Base-by-base conservation (phyloP, 805 yeast species). In the Cyberlindnera nakhonratchasimensis region DNA sequence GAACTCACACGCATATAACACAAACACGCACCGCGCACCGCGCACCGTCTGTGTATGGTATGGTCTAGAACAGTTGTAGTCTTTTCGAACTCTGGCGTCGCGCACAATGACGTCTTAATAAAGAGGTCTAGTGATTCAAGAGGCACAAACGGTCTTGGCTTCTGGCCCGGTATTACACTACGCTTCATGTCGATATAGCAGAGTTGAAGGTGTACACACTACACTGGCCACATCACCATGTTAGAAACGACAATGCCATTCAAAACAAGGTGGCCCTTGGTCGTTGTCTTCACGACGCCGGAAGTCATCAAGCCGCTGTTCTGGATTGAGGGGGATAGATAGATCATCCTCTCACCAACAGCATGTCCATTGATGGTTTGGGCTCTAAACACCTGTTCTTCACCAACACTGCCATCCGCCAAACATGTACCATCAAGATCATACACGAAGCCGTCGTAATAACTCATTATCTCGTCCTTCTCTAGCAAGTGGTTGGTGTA, bases 401-500 rank as follows among this genome's bases (percentile, higher is more conserved):
- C 19, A 26, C 39, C 33, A 34, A 39, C 9, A 14, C 14, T 26
- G 29, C 50, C 52, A 18, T 40, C 46, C 8, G 37, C 17, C 5
- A 28, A 18, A 24, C 52, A 53, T 7, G 35, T 46, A 6, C 48
- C 53, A 13, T 29, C 45, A 9, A 19, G 17, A 4, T 46, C 41
- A 26, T 37, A 34, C 14, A 37, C 40, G 11, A 39, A 34, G 5
- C 20, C 30, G 12, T 34, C 28, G 16, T 40, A 51, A 20, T 20
- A 37, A 3, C n/a, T 19, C 7, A 22, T 9, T 3, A 44, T 30
- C 4, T 11, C 17, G 3, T 37, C 39, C 18, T 29, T 24, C 6
- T 22, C 22, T 21, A 39, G n/a, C n/a, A 30, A 23, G 4, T 18
- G 46, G 35, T 76, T 76, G 18, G 44, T 44, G 1, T 60, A 37